Base-by-base conservation (phyloP, 495 filamentous ascomycete species). In the Penicillium riverlandense region DNA sequence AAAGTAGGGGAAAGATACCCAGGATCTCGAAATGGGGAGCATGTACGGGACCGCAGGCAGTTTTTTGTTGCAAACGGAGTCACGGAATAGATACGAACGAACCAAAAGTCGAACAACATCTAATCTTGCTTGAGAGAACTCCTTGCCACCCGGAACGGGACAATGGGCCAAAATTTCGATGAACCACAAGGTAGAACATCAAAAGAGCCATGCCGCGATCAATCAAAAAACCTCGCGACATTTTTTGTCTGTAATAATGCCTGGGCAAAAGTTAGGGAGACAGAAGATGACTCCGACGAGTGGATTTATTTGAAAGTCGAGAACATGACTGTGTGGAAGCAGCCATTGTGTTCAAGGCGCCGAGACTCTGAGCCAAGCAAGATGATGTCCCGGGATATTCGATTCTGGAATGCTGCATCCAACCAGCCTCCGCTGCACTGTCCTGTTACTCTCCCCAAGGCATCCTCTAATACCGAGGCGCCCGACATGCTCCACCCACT, bases 271-370 rank as follows among this genome's bases (percentile, higher is more conserved):
- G 46, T 48, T 47, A 53, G 43, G 48, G 49, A 61, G 37, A 55
- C 33, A 49, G 48, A 37, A 35, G 49, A 47, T 62, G 69, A 63
- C 72, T 74, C 73, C 52, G 72, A 62, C 74, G 71, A 78, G 72
- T 72, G 72, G 59, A 69, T 66, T 50, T 54, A 47, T 45, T 44
- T 47, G 34, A 53, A 47, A 61, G 45, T 33, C 27, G 45, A 42
- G 37, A 43, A 49, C 40, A 57, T 61, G 58, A 50, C 42, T 52
- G 67, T 65, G 55, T 55, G 69, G 62, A 65, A 61, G 69, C 50
- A 54, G 30, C 52, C 42, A 59, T 60, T 70, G 63, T 63, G 56
- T 67, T 71, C 69, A 57, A 53, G 55, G 57, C 44, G 45, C 45
- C 42, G 54, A 49, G 49, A 42, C 45, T 46, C 50, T 36, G 52